These are phyloP conservation scores for Lagenidium giganteum DNA, from an alignment of 352 stramenopile genomes.

Conservation along the genomic window DNA sequence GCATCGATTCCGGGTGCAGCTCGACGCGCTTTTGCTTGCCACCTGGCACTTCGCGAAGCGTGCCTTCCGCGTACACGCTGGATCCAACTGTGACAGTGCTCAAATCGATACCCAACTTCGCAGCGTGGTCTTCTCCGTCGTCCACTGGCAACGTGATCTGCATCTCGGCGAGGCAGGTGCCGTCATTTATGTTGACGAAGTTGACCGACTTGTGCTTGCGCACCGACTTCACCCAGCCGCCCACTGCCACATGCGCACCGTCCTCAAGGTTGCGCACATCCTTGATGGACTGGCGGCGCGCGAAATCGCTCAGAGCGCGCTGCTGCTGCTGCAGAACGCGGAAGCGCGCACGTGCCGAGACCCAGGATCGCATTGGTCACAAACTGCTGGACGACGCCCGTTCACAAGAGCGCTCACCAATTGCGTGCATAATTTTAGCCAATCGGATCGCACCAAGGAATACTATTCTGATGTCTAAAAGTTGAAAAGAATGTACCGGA, in stretches of 20 bases:
- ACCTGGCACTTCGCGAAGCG: conserved; percentile 85
- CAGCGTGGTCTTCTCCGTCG: conserved; percentile 21
- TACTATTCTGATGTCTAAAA: too few relatives aligned
- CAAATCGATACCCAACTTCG: conserved; percentile 44
- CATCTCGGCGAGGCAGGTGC: conserved; percentile 89
- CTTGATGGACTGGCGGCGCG: conserved; percentile 33
- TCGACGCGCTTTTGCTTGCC: conserved; percentile 90
- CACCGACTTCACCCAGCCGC: conserved; percentile 95
- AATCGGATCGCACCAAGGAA: too few relatives aligned
- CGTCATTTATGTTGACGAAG: conserved; percentile 97
- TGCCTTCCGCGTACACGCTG: conserved; percentile 88
- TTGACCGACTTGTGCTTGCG: conserved; percentile 96
- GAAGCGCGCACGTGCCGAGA: too few relatives aligned
- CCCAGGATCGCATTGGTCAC: too few relatives aligned
- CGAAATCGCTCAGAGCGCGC: conserved; percentile 16
- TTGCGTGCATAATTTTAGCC: too few relatives aligned
- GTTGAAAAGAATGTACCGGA: too few relatives aligned
- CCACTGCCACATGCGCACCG: conserved; percentile 40
- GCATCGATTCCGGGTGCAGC: conserved; percentile 76
- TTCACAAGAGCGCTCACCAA: too few relatives aligned
- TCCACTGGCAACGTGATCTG: conserved; percentile 86
- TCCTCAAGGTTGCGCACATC: conserved; percentile 28
- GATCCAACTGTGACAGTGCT: conserved; percentile 90
- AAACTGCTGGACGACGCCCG: conserved; percentile 13
- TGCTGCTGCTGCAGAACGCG: too few relatives aligned